Conservation (phyloP, 345 rosid genomes). For the Passiflora organensis region DNA sequence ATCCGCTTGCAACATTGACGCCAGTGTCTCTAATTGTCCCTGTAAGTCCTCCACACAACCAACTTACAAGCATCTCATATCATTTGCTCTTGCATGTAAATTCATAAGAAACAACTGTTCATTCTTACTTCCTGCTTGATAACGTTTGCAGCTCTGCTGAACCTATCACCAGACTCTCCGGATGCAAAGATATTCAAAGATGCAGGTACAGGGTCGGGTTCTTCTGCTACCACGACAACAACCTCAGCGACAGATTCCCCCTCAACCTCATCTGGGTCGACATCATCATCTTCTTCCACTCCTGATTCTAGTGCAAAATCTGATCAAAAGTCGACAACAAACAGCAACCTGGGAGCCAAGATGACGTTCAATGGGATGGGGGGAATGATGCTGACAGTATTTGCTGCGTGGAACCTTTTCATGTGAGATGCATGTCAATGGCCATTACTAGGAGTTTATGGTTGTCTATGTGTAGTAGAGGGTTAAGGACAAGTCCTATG, state of each 20-base stretch:
- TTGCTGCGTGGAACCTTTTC: constrained; percentile 1
- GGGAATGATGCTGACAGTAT: constrained; percentile 1
- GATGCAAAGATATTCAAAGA: constrained; percentile 39
- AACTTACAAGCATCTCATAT: too few species aligned
- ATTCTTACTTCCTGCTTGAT: background rate
- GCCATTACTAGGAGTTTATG: background rate
- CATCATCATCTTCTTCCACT: constrained; percentile 8
- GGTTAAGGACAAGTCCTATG: background rate
- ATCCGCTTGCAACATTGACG: constrained; percentile 38
- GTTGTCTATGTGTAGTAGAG: background rate
- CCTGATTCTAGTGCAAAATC: constrained; percentile 15
- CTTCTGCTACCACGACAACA: constrained; percentile 7
- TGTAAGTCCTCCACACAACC: constrained; percentile 15
- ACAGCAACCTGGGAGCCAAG: constrained; percentile 19
- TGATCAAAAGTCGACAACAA: constrained; percentile 23
- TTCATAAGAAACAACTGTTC: background rate
- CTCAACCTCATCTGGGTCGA: constrained; percentile 11
- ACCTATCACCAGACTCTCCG: constrained; percentile 34
- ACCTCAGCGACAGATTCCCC: constrained; percentile 19
- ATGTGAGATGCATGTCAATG: background rate
- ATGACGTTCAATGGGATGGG: background rate
- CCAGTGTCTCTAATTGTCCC: constrained; percentile 40
- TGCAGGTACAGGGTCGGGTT: constrained; percentile 22
- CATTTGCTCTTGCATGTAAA: too few species aligned
- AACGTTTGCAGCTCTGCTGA: constrained; percentile 26